Base-by-base conservation (phyloP, 108 stramenopile species). In the Aurantiochytrium sp. region DNA sequence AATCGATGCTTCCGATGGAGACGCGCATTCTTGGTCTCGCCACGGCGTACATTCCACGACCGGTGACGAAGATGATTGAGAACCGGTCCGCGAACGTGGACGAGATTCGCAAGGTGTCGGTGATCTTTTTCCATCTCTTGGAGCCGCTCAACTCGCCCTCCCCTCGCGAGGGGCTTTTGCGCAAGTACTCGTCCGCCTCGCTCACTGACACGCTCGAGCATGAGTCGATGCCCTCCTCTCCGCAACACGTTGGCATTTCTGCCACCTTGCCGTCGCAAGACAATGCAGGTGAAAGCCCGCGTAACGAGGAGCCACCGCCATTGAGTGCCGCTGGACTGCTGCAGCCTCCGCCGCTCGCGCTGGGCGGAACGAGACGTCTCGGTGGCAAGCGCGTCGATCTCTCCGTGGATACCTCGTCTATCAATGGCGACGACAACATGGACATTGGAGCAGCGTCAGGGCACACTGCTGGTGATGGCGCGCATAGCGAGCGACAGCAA, bases 111-210 rank as follows among this genome's bases (percentile, higher is more conserved):
- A 91, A 91, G 35, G 92, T 92, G 21, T 90, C 87, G 29, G 93
- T 93, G 47, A 72, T 95, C 35, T 95, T 95, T 73, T 92, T 95
- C 23, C 93, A 94, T 88, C 91, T 94, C 49, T 14, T 53, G 28
- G 73, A 83, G 10, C 64, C 64, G 8, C 64, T 69, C 18, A 18
- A 69, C 35, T 14, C 35, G 25, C 64, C 64, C 0, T 3, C 64
- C 8, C 64, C 64, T n/a, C 25, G 35, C 64, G 25, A 69, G 29
- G 29, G n/a, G 25, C 35, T 69, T 18, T 10, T 69, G 8, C 25
- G 64, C 35, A 69, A 14, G 10, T 69, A 69, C 64, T 69, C 64
- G 8, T 69, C 64, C 10, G 35, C 25, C 10, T 35, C 29, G 19
- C 64, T 69, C 35, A 8, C 64, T 18, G 64, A 69, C 14, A 69